Evolutionary conservation across 805 yeast genomes (phyloP), one percentile per base, ranked within the genome.

Genomic region (Barnettozyma californica): DNA sequence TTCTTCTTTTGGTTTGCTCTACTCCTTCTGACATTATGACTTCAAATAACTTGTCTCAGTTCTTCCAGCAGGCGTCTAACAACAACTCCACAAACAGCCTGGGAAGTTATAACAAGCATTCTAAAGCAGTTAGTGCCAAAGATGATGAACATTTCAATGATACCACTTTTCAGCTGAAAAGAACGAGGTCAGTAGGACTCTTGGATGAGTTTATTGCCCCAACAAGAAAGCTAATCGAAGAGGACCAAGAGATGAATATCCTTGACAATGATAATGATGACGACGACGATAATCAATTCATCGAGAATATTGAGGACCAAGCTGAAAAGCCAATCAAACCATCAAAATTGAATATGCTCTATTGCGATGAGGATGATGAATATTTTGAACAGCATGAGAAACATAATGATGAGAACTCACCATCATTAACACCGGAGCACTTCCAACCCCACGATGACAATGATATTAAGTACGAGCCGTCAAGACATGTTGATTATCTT

Each of bases 401-500:
- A 2, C 19, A 33, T 10, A 19, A 35, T 23, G 50, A 53, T 18
- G 53, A 53, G 14, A 54, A 59, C 4, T 68, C 73, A 0, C 69
- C 70, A 5, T 68, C 71, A 1, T 61, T 50, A 14, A 51, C 65
- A 0, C 53, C 56, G 9, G 60, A 56, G 40, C 31, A 46, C 7
- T 56, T 53, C 36, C 59, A 50, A 18, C 61, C 61, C n/a, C 94
- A 84, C 58, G 97, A 91, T 67, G 97, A 91, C 67, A 79, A 81
- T 29, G 95, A 85, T 60, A 73, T 91, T 34, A 78, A 77, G 45
- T 78, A 80, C 56, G 94, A 86, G 60, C 97, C 98, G 5, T 78
- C 86, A 44, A 78, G 84, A 47, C 97, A 91, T 62, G 99, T 94
- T 9, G 99, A 94, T 69, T 94, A 94, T 67, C 74, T 94, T 45